These are phyloP conservation scores for Pholiota molesta DNA, from an alignment of 768 basidiomycete species.

Conservation along the genomic window DNA sequence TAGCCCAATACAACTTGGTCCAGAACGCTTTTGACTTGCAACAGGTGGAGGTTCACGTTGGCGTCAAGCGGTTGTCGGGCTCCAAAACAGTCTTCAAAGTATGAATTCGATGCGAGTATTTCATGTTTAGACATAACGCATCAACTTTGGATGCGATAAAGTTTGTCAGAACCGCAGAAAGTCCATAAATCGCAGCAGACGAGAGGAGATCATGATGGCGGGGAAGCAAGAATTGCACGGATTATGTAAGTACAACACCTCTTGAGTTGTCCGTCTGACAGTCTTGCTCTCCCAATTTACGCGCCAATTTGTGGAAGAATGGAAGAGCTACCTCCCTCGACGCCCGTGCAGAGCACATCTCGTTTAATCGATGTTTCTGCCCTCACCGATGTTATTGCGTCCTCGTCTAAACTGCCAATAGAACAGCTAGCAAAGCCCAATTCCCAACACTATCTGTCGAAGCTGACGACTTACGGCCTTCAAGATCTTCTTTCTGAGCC, in stretches of 20 bases:
- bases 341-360: constrained; percentile 26
- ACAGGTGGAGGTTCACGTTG: too few relatives aligned
- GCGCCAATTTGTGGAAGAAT: constrained; percentile 5
- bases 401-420: constrained; percentile 28
- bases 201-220: not conserved
- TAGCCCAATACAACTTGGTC: too few relatives aligned
- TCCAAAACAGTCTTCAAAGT: too few relatives aligned
- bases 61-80: too few relatives aligned
- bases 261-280: too few relatives aligned
- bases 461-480: constrained; percentile 68
- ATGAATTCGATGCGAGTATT: too few relatives aligned
- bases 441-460: constrained; percentile 59
- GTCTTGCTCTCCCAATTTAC: not conserved
- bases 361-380: constrained; percentile 33
- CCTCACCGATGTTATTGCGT: constrained; percentile 35
- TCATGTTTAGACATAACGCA: too few relatives aligned
- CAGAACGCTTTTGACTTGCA: too few relatives aligned
- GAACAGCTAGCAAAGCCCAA: constrained; percentile 29
- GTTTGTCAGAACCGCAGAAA: too few relatives aligned
- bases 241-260: constrained; percentile 9
- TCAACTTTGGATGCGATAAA: too few relatives aligned
- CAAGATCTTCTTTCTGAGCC: constrained; percentile 75
- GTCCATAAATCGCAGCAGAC: too few relatives aligned
- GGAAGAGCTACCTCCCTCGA: constrained; percentile 17
- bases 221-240: not conserved